Base-by-base conservation (phyloP, 345 rosid species). In the Murraya paniculata region DNA sequence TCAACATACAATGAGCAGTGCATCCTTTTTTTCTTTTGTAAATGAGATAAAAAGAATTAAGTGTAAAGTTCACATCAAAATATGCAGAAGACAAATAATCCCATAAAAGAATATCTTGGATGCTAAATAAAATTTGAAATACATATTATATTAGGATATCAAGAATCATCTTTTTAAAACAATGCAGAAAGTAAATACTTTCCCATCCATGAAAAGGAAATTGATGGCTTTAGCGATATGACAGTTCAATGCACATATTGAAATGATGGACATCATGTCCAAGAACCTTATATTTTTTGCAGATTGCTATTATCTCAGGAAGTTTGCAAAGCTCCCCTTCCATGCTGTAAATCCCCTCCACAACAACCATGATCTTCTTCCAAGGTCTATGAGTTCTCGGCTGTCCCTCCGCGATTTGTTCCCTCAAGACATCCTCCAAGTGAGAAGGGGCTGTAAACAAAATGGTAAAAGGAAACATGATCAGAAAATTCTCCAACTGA, bases 341-440 rank as follows among this genome's bases (percentile, higher is more conserved):
- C 98, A 96, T 96, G 78, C 98, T 94, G 81, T 94, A 96, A 71
- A 92, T 94, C 31, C 99, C 99, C 84, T 96, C 98, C 18, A 94
- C 91, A 9, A 96, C 77, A 35, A 94, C 95, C 16, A 92, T 85
- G 38, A 94, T 96, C 89, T 96, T 92, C 88, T 91, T 96, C 98
- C 99, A 96, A 0, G 98, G 97, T 78, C 97, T 88, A 79, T 88
- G 99, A 6, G 97, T 94, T 85, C 93, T 90, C 0, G 98, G 97
- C 77, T 92, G 97, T 64, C 99, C 97, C 45, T 88, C 95, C 1
- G 94, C 97, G 56, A 96, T 96, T 83, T 96, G 97, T 79, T 94
- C 98, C 82, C 93, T 91, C 85, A 94, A 64, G 48, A 96, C 97
- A 85, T 87, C 86, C 89, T 96, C 98, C 89, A 96, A 85, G 87